These are phyloP conservation scores for Fomitopsis betulina DNA, from an alignment of 1,284 basidiomycete species.

Conservation along the genomic window DNA sequence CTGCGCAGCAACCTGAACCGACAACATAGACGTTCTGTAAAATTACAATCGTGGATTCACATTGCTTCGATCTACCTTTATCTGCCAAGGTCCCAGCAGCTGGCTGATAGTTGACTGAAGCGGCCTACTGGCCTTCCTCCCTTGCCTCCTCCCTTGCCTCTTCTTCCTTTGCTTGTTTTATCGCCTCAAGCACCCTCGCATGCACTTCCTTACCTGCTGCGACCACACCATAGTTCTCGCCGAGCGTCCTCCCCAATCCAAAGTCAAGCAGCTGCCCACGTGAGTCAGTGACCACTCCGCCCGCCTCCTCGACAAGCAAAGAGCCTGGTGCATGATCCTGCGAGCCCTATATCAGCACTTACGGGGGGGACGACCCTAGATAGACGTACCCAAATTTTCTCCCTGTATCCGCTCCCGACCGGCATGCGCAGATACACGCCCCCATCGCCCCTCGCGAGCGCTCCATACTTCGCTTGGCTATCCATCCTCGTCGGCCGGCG, in stretches of 20 bases:
- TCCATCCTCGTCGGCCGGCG: slow-evolving; percentile 85
- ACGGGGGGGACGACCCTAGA: slow-evolving; percentile 44
- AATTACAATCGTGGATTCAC: neutral
- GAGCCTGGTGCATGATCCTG: slow-evolving; percentile 91
- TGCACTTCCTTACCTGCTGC: slow-evolving; percentile 73
- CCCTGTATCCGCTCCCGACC: slow-evolving; percentile 42
- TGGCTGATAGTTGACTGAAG: neutral
- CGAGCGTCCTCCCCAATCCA: slow-evolving; percentile 81
- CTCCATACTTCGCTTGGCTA: slow-evolving; percentile 95
- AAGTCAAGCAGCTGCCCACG: slow-evolving; percentile 82
- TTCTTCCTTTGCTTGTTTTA: slow-evolving; percentile 60
- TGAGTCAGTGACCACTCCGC: slow-evolving; percentile 84
- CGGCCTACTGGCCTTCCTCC: slow-evolving; percentile 1
- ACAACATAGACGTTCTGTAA: too few species aligned
- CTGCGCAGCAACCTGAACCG: too few species aligned
- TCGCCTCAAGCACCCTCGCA: slow-evolving; percentile 65
- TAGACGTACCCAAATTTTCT: slow-evolving; percentile 72
- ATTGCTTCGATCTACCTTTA: neutral
- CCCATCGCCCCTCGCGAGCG: slow-evolving; percentile 85
- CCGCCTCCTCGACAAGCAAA: slow-evolving; percentile 86
- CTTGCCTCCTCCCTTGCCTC: slow-evolving; percentile 20
- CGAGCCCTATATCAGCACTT: neutral
- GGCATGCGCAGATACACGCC: slow-evolving; percentile 91
- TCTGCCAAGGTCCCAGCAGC: neutral
- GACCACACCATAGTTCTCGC: slow-evolving; percentile 85